Evolutionary conservation across 2,329 filamentous ascomycete species (phyloP).

Genomic region (Ophiostoma tasmaniense): DNA sequence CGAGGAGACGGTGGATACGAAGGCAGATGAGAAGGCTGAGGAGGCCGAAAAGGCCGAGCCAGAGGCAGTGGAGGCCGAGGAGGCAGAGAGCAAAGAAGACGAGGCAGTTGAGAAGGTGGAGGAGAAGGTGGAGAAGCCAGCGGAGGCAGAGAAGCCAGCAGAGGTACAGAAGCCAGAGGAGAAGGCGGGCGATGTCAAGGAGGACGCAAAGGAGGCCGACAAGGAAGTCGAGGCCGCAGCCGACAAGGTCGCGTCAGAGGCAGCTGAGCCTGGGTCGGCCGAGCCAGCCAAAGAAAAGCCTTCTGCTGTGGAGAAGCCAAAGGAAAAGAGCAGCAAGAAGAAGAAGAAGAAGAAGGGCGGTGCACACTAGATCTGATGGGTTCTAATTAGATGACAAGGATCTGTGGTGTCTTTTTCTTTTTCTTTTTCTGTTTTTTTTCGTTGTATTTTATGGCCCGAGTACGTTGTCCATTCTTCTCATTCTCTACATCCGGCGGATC

Average conservation of each 20-base stretch:
- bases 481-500: neutral
- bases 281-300: neutral
- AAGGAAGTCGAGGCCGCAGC: neutral
- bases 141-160: neutral
- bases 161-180: neutral
- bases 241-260: neutral
- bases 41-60: neutral
- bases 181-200: neutral
- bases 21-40: neutral
- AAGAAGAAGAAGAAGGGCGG: slow-evolving; percentile 14
- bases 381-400: too few relatives aligned
- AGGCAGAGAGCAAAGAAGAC: neutral
- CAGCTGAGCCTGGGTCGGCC: neutral
- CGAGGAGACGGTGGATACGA: neutral
- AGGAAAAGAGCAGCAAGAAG: slow-evolving; percentile 12
- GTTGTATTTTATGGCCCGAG: neutral
- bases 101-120: neutral
- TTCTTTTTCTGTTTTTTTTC: neutral
- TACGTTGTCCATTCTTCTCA: neutral
- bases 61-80: neutral
- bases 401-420: neutral
- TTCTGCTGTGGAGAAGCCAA: neutral
- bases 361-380: neutral
- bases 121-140: neutral
- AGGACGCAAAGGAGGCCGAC: neutral